phyloP scores from a whole-genome alignment of 2,329 filamentous ascomycete genomes.

The Saccharata proteae region DNA sequence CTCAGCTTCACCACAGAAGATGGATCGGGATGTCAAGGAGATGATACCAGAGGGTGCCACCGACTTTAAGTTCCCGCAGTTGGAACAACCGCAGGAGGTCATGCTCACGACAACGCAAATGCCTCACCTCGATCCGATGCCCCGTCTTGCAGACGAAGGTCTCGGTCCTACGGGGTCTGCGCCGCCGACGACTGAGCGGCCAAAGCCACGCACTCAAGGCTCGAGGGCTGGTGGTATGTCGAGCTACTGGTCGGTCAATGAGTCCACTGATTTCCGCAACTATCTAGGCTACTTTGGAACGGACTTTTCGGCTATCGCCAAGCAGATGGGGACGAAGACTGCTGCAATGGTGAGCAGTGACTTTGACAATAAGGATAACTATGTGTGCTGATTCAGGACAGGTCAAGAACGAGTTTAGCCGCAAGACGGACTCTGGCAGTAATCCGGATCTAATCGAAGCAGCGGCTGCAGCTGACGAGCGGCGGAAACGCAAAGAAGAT shows the following conservation, averaged over 20 bases:
- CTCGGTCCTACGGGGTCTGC: neutral
- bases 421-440: constrained; percentile 31
- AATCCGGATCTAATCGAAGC: constrained; percentile 27
- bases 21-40: constrained; percentile 5
- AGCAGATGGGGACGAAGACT: constrained; percentile 73
- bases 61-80: neutral
- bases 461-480: constrained; percentile 30
- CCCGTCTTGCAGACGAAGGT: neutral
- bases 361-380: neutral
- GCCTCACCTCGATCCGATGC: neutral
- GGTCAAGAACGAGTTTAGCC: constrained; percentile 38
- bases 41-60: constrained; percentile 3
- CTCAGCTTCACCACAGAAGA: constrained; percentile 15
- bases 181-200: constrained; percentile 3
- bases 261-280: constrained; percentile 63
- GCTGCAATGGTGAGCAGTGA: constrained; percentile 61
- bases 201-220: constrained; percentile 2
- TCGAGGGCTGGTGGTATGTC: constrained; percentile 43
- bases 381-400: constrained; percentile 12
- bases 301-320: constrained; percentile 64
- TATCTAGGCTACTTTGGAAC: constrained; percentile 65
- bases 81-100: no score
- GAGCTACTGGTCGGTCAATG: constrained; percentile 80
- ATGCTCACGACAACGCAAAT: no score
- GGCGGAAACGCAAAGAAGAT: constrained; percentile 32